A percentile compares a stretch with the other conserved stretches of the same genome.
Evolutionary conservation across 345 rosid genomes (phyloP).

Genomic region (Eucalyptus globulus): DNA sequence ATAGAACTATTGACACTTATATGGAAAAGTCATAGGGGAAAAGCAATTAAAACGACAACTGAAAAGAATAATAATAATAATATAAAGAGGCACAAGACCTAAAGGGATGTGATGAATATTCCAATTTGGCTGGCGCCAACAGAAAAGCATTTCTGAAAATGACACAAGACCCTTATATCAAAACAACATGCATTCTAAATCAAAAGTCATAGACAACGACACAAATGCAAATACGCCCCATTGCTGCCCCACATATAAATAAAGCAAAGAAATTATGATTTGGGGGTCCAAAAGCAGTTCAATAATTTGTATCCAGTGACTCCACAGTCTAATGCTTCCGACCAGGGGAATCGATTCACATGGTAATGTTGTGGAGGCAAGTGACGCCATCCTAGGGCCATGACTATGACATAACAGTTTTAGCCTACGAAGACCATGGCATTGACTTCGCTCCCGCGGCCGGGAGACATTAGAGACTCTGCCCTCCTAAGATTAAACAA

Average conservation of each 20-base stretch:
- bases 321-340: not conserved
- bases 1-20: too few relatives aligned
- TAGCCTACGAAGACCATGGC: not conserved
- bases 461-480: not conserved
- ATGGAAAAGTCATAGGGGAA: not conserved
- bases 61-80: too few relatives aligned
- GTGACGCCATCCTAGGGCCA: not conserved
- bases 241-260: accelerated
- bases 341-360: not conserved
- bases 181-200: accelerated
- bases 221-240: not conserved
- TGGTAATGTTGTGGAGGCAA: not conserved
- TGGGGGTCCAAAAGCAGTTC: too few relatives aligned
- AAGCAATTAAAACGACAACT: too few relatives aligned
- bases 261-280: not conserved
- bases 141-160: too few relatives aligned
- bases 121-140: not conserved
- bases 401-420: not conserved
- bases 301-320: not conserved
- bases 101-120: not conserved
- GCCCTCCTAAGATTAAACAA: not conserved
- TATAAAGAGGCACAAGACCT: not conserved
- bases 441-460: not conserved
- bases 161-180: accelerated
- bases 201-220: not conserved